Evolutionary conservation across 2,329 filamentous ascomycete species (phyloP).

Genomic region (Alternaria conjuncta): DNA sequence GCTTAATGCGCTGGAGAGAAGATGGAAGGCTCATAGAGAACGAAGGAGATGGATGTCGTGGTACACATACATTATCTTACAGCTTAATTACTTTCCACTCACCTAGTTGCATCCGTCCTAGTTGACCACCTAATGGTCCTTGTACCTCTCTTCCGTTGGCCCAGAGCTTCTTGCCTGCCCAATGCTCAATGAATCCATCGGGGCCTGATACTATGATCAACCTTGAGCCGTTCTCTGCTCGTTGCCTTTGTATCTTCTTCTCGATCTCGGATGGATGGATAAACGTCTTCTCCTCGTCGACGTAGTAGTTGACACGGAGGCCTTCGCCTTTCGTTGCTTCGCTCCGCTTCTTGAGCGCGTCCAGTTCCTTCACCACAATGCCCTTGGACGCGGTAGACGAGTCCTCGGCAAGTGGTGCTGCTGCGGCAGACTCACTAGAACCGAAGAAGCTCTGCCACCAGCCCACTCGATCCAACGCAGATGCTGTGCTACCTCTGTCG

Average conservation of each 20-base stretch:
- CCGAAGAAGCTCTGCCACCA: conserved; percentile 41
- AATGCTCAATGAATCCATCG: conserved; percentile 83
- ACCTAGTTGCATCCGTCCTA: conserved; percentile 65
- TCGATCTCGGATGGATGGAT: conserved; percentile 58
- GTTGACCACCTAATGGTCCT: conserved; percentile 73
- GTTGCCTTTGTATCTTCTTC: conserved; percentile 25
- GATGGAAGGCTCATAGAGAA: neutral
- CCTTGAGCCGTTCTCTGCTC: conserved; percentile 57
- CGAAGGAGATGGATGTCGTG: conserved; percentile 12
- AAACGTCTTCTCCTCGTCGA: conserved; percentile 78
- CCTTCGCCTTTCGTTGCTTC: conserved; percentile 24
- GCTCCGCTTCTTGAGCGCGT: conserved; percentile 11
- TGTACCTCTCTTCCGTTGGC: conserved; percentile 74
- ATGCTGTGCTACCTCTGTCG: conserved; percentile 21
- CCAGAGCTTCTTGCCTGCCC: conserved; percentile 83
- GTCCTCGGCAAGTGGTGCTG: conserved; percentile 6
- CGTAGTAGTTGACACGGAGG: conserved; percentile 71
- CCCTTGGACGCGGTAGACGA: conserved; percentile 40
- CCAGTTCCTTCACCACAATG: conserved; percentile 30
- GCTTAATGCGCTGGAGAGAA: neutral
- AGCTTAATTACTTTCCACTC: conserved; percentile 67
- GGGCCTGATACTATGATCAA: conserved; percentile 88
- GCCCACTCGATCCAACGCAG: conserved; percentile 17
- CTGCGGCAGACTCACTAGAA: conserved; percentile 13
- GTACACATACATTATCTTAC: conserved; percentile 38